Conservation (phyloP, 2,329 filamentous ascomycete species). For the Aplosporella prunicola region DNA sequence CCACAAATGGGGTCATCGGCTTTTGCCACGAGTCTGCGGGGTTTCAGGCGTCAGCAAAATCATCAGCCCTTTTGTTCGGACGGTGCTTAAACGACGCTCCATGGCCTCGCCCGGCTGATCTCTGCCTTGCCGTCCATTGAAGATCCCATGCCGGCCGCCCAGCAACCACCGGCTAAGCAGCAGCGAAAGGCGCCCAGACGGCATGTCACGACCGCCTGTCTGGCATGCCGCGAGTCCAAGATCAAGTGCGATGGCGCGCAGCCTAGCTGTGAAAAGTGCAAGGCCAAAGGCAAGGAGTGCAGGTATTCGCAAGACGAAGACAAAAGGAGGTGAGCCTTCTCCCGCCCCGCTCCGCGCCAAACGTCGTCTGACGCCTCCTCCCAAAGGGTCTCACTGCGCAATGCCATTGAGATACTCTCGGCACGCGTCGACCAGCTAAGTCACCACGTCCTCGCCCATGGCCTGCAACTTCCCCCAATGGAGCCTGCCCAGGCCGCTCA, state of each 20-base stretch:
- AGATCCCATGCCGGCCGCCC: conserved; percentile 5
- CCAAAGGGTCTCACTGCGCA: conserved; percentile 10
- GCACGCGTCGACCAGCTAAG: conserved; percentile 9
- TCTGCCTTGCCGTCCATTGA: background rate
- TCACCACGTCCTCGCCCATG: conserved; percentile 8
- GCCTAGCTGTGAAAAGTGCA: conserved; percentile 12
- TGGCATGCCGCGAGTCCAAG: conserved; percentile 11
- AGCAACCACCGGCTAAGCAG: conserved; percentile 1
- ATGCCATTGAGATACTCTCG: conserved; percentile 10
- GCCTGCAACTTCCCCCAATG: conserved; percentile 10
- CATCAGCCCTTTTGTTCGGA: no score
- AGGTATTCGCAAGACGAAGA: conserved; percentile 11
- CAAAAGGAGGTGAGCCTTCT: conserved; percentile 8
- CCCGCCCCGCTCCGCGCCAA: background rate
- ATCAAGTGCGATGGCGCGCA: conserved; percentile 12
- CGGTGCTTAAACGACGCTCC: no score
- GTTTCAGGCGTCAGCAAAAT: no score
- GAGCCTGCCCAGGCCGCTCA: conserved; percentile 3
- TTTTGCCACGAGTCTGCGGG: no score
- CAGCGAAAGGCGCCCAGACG: conserved; percentile 9
- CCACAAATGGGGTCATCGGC: no score
- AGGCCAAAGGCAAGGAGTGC: conserved; percentile 10
- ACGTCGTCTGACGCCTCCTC: background rate
- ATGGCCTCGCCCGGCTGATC: conserved; percentile 8
- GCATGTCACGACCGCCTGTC: conserved; percentile 11